Evolutionary conservation across 768 basidiomycete genomes (phyloP).

Genomic region (Neoboletus magnificus): DNA sequence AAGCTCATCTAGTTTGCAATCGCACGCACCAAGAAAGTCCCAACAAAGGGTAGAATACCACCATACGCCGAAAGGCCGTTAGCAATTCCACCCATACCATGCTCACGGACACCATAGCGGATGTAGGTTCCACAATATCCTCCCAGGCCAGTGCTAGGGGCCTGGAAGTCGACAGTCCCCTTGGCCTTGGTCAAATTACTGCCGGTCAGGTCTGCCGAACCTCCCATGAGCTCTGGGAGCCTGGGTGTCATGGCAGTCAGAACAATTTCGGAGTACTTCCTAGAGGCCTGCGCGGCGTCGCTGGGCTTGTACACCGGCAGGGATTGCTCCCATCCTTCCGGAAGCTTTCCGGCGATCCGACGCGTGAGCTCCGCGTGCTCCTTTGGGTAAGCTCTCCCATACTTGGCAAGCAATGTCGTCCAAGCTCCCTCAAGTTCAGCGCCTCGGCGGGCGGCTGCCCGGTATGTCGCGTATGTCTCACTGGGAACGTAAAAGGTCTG

Average conservation of each 20-base stretch:
- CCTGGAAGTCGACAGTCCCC: slow-evolving; percentile 87
- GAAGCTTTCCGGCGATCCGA: slow-evolving; percentile 79
- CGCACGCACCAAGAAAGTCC: slow-evolving; percentile 77
- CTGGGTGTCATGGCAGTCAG: slow-evolving; percentile 69
- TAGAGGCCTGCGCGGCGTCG: slow-evolving; percentile 84
- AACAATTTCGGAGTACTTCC: slow-evolving; percentile 90
- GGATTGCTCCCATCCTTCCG: slow-evolving; percentile 80
- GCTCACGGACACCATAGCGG: slow-evolving; percentile 96
- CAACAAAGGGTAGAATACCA: slow-evolving; percentile 84
- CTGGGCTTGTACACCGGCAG: slow-evolving; percentile 82
- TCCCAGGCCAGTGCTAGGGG: slow-evolving; percentile 79
- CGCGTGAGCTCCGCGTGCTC: slow-evolving; percentile 86
- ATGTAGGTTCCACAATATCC: slow-evolving; percentile 85
- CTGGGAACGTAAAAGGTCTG: slow-evolving; percentile 75
- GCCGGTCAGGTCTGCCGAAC: slow-evolving; percentile 90
- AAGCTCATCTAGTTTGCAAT: neutral
- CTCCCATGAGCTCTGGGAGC: slow-evolving; percentile 84
- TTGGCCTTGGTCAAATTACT: slow-evolving; percentile 90
- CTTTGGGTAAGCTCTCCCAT: slow-evolving; percentile 73
- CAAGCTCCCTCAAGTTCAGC: slow-evolving; percentile 72
- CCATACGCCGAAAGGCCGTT: slow-evolving; percentile 91
- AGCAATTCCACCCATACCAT: slow-evolving; percentile 94
- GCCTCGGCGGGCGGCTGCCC: slow-evolving; percentile 64
- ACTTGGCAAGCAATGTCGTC: slow-evolving; percentile 63
- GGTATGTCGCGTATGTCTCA: slow-evolving; percentile 68